Conservation (phyloP, 1,139 yeast species). For the Debaryomyces coudertii region DNA sequence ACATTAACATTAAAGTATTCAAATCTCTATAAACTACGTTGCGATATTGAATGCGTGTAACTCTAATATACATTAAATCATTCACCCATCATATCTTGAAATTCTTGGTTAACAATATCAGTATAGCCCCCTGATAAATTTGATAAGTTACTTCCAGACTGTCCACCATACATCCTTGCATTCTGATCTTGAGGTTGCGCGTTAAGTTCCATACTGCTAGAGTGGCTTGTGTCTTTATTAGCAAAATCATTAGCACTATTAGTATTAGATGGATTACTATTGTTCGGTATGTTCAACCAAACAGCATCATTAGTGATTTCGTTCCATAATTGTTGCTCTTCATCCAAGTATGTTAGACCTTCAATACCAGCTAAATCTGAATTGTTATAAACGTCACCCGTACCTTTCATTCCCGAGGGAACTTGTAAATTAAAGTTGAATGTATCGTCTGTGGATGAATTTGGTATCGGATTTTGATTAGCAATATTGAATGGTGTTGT, state of each 20-base stretch:
- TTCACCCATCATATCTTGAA: constrained; percentile 38
- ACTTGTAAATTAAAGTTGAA: constrained; percentile 24
- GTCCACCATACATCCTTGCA: neutral
- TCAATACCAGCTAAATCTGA: constrained; percentile 47
- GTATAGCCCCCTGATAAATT: constrained; percentile 34
- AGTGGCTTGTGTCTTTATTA: neutral
- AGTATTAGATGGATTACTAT: neutral
- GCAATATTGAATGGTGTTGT: neutral
- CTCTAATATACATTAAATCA: constrained; percentile 5
- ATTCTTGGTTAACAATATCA: constrained; percentile 45
- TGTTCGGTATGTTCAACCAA: constrained; percentile 51
- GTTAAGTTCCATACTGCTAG: neutral
- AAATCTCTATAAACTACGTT: neutral
- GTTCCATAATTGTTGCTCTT: constrained; percentile 71
- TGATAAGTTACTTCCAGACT: neutral
- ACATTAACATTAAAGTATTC: neutral
- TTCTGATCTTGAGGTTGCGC: neutral
- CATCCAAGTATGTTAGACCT: constrained; percentile 47
- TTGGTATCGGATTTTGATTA: neutral
- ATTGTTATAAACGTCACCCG: constrained; percentile 37
- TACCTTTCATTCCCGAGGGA: constrained; percentile 16
- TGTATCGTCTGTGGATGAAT: constrained; percentile 11
- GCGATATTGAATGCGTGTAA: neutral
- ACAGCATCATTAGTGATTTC: constrained; percentile 75
- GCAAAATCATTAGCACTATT: constrained; percentile 1